Evolutionary conservation across 352 stramenopile species (phyloP), one percentile per base, ranked within the genome.

Genomic region (Pythium aristosporum): DNA sequence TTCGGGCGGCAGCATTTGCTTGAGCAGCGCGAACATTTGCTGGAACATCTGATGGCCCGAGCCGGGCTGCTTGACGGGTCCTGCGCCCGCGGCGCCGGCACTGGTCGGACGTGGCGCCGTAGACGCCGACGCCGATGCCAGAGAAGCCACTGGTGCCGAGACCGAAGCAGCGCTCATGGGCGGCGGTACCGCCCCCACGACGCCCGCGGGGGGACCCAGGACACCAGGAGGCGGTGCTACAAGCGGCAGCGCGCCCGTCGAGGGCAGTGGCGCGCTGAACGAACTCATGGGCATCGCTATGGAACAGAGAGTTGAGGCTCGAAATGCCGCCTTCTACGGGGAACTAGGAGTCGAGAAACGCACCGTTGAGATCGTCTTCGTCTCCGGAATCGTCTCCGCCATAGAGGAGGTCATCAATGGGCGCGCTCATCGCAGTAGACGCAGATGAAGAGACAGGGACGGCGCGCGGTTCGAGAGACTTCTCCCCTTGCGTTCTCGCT

Each of bases 11-110:
- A 93, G 74, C 82, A 91, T 91, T 63, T 93, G 82, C 70, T 90
- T 89, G 42, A 93, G 53, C 37, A 93, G 65, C 32, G 82, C 85
- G 56, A 93, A 93, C 85, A 91, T 93, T 73, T 93, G 82, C 77
- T 91, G 80, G 56, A 93, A 91, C 81, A 90, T 91, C 75, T 93
- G 80, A 65, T 93, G 82, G 0, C 85, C 84, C 7, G 80, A 90
- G 12, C 79, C 84, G 1, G 76, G 57, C 52, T 85, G 76, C 49
- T 88, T 85, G 18, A 64, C 63, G 37, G 67, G 63, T 5, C 18
- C 39, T 10, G 21, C 37, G 2, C 18, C 12, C 28, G 28, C 41
- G 28, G 68, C 39, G 13, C 39, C 39, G 3, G 39, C 39, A 44
- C 5, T 44, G 20, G 25, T 11, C 46, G 63, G 62, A 16, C 46